Evolutionary conservation across 2,329 filamentous ascomycete genomes (phyloP), one percentile per base, ranked within the genome.

Genomic region (Capronia americana): DNA sequence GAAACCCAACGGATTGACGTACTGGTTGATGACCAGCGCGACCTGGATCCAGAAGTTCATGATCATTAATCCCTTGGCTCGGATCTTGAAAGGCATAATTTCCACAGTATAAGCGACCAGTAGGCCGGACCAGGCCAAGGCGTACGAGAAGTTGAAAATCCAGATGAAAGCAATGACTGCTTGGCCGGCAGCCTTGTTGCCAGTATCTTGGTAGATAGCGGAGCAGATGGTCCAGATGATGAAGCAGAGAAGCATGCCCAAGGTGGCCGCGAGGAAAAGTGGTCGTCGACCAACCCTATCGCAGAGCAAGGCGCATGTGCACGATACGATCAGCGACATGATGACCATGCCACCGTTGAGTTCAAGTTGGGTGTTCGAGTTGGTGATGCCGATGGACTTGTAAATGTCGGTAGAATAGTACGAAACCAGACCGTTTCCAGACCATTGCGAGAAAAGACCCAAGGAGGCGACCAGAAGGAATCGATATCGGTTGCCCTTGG

Each of bases 331-430:
- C 12, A 90, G 77, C 73, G 87, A 79, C 80, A 89, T 81, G 44
- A 87, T 84, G 8, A 83, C 88, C 75, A 87, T 85, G 70, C 87
- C 85, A 30, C 75, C 78, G 63, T 80, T 80, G 67, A 81, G 80
- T 64, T 85, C 86, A 62, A 84, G 74, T 71, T 80, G 74, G 24
- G 63, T 63, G 38, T 64, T 46, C 5, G 64, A 34, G 82, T 80
- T 87, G 87, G 60, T 87, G 82, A 79, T 91, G 90, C 30, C 88
- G 87, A 72, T 80, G 83, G 53, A 80, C 74, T 55, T 80, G 75
- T 28, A 82, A 72, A 12, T 74, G 70, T 12, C 77, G 69, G 66
- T 80, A 80, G 53, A 80, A 72, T 72, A 74, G 59, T 71, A 72
- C 14, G 64, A 77, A 12, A 80, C 72, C 0, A 81, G 65, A 0